Conservation (phyloP, 164 flowering plant species). For the Annona squamosa region DNA sequence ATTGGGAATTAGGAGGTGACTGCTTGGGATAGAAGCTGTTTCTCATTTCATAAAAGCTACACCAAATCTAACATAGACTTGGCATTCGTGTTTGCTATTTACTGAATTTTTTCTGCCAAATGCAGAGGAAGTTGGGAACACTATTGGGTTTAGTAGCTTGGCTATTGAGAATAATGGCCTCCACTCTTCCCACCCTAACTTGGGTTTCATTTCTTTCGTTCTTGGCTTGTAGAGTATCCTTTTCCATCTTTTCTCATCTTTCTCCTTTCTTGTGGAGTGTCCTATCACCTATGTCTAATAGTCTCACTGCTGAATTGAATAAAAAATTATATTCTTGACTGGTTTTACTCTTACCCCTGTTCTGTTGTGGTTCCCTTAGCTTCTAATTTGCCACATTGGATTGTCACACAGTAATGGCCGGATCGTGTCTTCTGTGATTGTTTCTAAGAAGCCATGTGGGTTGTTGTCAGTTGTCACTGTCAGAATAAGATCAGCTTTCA, state of each 20-base stretch:
- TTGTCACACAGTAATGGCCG: neutral
- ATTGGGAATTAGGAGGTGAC: too few species aligned
- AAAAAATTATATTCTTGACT: neutral
- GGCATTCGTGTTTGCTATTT: too few species aligned
- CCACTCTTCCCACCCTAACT: too few species aligned
- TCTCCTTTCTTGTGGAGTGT: neutral
- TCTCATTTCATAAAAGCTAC: too few species aligned
- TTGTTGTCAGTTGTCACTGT: neutral
- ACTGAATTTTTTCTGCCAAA: too few species aligned
- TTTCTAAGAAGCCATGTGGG: neutral
- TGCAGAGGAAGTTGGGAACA: too few species aligned
- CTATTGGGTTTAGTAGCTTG: too few species aligned
- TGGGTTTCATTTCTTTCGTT: too few species aligned
- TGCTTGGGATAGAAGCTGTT: too few species aligned
- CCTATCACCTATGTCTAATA: neutral
- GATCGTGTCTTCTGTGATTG: neutral
- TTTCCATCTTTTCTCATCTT: neutral
- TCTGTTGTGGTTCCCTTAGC: neutral
- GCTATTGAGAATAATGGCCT: too few species aligned
- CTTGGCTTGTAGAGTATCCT: neutral
- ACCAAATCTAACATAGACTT: too few species aligned
- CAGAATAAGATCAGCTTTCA: neutral
- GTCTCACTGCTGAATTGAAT: neutral
- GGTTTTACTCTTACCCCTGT: neutral
- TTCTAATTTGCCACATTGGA: neutral